Conservation (phyloP, 2,329 filamentous ascomycete genomes). For the Aspergillus niger region DNA sequence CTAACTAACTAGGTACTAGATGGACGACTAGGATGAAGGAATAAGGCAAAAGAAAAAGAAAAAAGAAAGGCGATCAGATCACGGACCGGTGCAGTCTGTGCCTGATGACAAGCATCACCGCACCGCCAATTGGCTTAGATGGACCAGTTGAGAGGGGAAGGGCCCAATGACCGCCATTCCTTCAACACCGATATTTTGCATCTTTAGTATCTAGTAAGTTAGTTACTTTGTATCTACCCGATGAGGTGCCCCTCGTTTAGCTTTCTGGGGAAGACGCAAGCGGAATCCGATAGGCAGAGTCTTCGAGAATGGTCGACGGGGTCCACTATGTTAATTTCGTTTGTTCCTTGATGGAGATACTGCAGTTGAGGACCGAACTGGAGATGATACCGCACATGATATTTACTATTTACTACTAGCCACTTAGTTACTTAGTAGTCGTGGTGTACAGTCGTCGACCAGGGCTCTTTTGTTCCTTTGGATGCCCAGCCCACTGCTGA, state of each 20-base stretch:
- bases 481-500: neutral
- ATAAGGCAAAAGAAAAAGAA: neutral
- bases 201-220: no score
- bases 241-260: slow-evolving; percentile 11
- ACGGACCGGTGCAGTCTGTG: slow-evolving; percentile 13
- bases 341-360: neutral
- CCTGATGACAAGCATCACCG: slow-evolving; percentile 15
- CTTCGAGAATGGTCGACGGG: slow-evolving; percentile 8
- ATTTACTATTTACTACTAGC: neutral
- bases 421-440: neutral
- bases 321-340: slow-evolving; percentile 12
- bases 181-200: slow-evolving; percentile 13
- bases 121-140: slow-evolving; percentile 7
- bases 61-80: slow-evolving; percentile 8
- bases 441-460: neutral
- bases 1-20: neutral
- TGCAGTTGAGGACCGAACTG: no score
- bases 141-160: neutral
- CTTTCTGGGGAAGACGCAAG: slow-evolving; percentile 16
- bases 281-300: slow-evolving; percentile 16
- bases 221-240: neutral
- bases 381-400: no score
- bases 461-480: slow-evolving; percentile 3
- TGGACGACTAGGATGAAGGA: neutral
- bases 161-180: slow-evolving; percentile 13